A percentile compares a stretch with the other conserved stretches of the same genome.
Conservation (phyloP, 352 stramenopile genomes). For the Globisporangium mamillatum region DNA sequence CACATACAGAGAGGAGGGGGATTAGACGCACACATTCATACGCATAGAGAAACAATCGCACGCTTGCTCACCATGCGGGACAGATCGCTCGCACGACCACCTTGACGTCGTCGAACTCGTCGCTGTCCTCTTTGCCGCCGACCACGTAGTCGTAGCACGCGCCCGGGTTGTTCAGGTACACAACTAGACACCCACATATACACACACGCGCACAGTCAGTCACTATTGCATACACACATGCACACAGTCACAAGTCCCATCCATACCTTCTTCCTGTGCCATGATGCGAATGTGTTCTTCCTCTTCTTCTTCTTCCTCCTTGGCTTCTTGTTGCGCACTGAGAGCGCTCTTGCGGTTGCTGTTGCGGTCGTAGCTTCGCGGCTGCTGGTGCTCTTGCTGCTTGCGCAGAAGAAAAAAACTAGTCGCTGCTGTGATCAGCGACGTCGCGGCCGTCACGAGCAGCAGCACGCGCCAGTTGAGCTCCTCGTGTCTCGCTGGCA, state of each 20-base stretch:
- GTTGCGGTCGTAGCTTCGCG: conserved; percentile 10
- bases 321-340: conserved; percentile 16
- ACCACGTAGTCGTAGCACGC: conserved; percentile 72
- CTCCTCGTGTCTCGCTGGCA: conserved; percentile 14
- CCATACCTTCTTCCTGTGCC: conserved; percentile 13
- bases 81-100: conserved; percentile 70
- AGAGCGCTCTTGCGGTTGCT: conserved; percentile 2
- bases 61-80: conserved; percentile 39
- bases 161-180: conserved; percentile 81
- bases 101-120: conserved; percentile 85
- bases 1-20: not conserved
- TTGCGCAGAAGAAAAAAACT: conserved; percentile 44
- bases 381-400: conserved; percentile 11
- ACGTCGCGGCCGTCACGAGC: conserved; percentile 53
- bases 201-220: not conserved
- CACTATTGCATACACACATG: not conserved
- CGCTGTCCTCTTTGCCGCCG: conserved; percentile 48
- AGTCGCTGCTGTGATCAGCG: conserved; percentile 48
- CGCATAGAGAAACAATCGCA: not conserved
- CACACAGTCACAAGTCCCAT: not conserved
- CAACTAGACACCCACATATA: conserved; percentile 28
- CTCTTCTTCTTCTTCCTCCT: conserved; percentile 17
- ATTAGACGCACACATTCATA: not conserved
- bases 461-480: conserved; percentile 51
- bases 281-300: conserved; percentile 1